These are phyloP conservation scores for Diaporthe ilicicola DNA, from an alignment of 2,329 filamentous ascomycete genomes.

Conservation along the genomic window DNA sequence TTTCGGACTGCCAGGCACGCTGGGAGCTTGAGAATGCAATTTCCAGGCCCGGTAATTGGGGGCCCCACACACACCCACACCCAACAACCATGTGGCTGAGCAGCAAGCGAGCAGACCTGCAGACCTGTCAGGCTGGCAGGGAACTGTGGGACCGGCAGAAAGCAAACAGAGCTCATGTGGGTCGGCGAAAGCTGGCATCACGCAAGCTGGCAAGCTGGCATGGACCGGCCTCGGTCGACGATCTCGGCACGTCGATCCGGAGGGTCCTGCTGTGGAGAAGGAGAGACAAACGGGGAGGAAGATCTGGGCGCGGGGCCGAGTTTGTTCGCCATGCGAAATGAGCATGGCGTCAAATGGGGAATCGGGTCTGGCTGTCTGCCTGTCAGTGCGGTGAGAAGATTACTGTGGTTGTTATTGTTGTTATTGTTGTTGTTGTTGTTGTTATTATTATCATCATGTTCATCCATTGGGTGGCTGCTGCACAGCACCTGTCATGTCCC, in stretches of 20 bases:
- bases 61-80: not conserved
- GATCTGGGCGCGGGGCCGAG: conserved; percentile 17
- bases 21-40: not conserved
- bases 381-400: conserved; percentile 3
- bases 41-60: conserved; percentile 17
- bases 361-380: not conserved
- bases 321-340: conserved; percentile 14
- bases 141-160: not conserved
- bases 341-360: not conserved
- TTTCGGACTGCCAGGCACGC: not conserved
- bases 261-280: not conserved
- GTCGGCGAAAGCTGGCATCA: not conserved
- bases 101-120: too few relatives aligned
- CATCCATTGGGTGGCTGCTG: not conserved
- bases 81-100: conserved; percentile 14
- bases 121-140: not conserved
- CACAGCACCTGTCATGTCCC: not conserved
- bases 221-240: conserved; percentile 11
- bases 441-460: not conserved
- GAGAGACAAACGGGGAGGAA: not conserved
- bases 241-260: conserved; percentile 19
- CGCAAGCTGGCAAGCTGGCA: not conserved
- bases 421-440: too few relatives aligned
- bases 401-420: too few relatives aligned
- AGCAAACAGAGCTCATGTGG: too few relatives aligned